Percentiles rank a stretch among this genome's conserved stretches.
Evolutionary conservation across 1,284 basidiomycete genomes (phyloP).

Genomic region (Irpex sp.): DNA sequence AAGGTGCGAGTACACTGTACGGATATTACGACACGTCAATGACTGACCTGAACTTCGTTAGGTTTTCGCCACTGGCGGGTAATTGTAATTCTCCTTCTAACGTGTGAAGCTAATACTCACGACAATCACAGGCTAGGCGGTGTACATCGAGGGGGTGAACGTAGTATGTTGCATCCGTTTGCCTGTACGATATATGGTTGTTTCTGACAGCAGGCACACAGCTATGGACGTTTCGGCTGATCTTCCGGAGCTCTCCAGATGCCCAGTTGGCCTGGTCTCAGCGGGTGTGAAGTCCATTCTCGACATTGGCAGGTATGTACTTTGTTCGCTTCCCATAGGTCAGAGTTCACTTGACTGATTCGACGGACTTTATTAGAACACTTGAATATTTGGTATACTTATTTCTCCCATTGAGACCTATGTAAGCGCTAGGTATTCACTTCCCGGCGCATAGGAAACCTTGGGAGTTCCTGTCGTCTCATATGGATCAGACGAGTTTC

Average conservation of each 20-base stretch:
- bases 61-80: conserved; percentile 84
- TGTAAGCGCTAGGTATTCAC: not conserved
- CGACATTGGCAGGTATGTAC: conserved; percentile 75
- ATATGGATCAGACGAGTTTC: conserved; percentile 82
- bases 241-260: conserved; percentile 78
- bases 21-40: not conserved
- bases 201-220: conserved; percentile 27
- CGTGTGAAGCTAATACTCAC: not conserved
- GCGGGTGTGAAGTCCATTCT: conserved; percentile 96
- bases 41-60: conserved; percentile 22
- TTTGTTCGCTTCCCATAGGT: not conserved
- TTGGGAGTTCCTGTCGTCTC: conserved; percentile 91
- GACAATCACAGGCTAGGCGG: conserved; percentile 68
- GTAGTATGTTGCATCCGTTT: conserved; percentile 46
- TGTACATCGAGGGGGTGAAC: conserved; percentile 91
- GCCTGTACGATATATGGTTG: not conserved
- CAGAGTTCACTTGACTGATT: conserved; percentile 1
- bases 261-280: conserved; percentile 87
- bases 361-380: conserved; percentile 83
- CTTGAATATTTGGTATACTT: conserved; percentile 43
- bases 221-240: conserved; percentile 97
- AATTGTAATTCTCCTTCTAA: conserved; percentile 20
- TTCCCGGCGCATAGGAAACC: conserved; percentile 68
- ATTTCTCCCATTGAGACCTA: not conserved
- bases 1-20: conserved; percentile 41